These are phyloP conservation scores for Hericium coralloides DNA, from an alignment of 768 basidiomycete species.

Conservation along the genomic window DNA sequence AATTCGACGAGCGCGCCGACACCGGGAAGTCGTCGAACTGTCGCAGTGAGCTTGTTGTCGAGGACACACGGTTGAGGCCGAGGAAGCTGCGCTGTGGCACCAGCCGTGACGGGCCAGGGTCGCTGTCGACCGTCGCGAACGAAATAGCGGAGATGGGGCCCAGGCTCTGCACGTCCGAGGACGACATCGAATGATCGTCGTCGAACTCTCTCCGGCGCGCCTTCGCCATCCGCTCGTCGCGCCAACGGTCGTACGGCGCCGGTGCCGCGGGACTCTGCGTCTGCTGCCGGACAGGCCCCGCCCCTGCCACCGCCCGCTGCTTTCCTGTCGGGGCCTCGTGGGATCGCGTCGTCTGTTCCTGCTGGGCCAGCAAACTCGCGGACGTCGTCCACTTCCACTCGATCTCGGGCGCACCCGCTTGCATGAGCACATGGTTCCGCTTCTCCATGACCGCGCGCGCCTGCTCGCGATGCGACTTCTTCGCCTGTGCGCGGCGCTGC, in stretches of 20 bases:
- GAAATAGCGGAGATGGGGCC: constrained; percentile 72
- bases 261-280: constrained; percentile 25
- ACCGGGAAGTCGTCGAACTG: constrained; percentile 61
- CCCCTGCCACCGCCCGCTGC: constrained; percentile 38
- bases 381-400: constrained; percentile 48
- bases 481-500: constrained; percentile 68
- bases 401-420: constrained; percentile 37
- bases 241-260: constrained; percentile 20
- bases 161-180: constrained; percentile 72
- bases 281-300: constrained; percentile 55
- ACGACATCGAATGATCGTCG: constrained; percentile 88
- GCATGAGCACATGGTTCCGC: constrained; percentile 66
- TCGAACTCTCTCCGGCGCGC: constrained; percentile 77
- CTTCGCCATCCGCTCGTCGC: constrained; percentile 63
- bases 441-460: constrained; percentile 91
- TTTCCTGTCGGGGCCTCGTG: constrained; percentile 11
- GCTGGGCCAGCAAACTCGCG: constrained; percentile 27
- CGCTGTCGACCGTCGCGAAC: constrained; percentile 78
- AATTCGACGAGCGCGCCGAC: constrained; percentile 73
- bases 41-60: constrained; percentile 66
- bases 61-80: constrained; percentile 67
- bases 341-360: constrained; percentile 2
- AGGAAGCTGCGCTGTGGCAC: constrained; percentile 55
- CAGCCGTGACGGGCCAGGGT: constrained; percentile 68
- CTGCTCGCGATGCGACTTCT: constrained; percentile 74